These are phyloP conservation scores for Pisolithus thermaeus DNA, from an alignment of 1,284 basidiomycete species.

Conservation along the genomic window DNA sequence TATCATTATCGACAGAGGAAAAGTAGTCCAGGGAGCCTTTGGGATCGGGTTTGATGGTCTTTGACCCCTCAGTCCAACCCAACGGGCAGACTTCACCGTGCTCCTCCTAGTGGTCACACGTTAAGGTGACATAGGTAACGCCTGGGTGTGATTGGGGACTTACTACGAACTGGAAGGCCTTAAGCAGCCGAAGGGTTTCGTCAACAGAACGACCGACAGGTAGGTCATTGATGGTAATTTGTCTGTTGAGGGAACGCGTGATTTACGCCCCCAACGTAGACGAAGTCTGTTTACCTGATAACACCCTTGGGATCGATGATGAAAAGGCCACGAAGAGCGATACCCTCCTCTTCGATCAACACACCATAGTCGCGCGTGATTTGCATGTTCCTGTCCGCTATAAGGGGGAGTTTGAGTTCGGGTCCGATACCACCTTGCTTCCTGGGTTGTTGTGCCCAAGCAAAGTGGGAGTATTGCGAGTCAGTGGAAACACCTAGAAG, in stretches of 20 bases:
- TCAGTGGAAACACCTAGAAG: conserved; percentile 71
- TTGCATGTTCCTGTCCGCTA: conserved; percentile 66
- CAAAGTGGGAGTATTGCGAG: conserved; percentile 83
- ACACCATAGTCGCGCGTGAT: conserved; percentile 79
- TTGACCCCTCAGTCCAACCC: conserved; percentile 73
- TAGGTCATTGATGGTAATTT: conserved; percentile 85
- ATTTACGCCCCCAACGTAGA: background rate
- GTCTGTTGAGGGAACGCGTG: conserved; percentile 34
- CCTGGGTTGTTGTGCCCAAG: conserved; percentile 77
- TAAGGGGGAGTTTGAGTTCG: conserved; percentile 72
- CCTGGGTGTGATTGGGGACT: conserved; percentile 21
- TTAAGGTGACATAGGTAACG: background rate
- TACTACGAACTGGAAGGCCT: conserved; percentile 88
- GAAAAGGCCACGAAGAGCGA: conserved; percentile 83
- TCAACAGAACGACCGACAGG: conserved; percentile 89
- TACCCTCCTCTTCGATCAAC: conserved; percentile 78
- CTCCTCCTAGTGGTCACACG: conserved; percentile 50
- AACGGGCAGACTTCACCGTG: conserved; percentile 89
- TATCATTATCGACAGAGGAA: conserved; percentile 26
- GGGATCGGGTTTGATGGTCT: conserved; percentile 77
- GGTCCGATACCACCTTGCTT: conserved; percentile 85
- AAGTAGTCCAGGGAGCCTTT: conserved; percentile 76
- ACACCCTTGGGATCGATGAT: conserved; percentile 86
- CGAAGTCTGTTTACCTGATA: conserved; percentile 46
- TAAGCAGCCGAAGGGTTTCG: conserved; percentile 82